Conservation (phyloP, 192 early-diverging fungal genomes). For the Coemansia sp. region DNA sequence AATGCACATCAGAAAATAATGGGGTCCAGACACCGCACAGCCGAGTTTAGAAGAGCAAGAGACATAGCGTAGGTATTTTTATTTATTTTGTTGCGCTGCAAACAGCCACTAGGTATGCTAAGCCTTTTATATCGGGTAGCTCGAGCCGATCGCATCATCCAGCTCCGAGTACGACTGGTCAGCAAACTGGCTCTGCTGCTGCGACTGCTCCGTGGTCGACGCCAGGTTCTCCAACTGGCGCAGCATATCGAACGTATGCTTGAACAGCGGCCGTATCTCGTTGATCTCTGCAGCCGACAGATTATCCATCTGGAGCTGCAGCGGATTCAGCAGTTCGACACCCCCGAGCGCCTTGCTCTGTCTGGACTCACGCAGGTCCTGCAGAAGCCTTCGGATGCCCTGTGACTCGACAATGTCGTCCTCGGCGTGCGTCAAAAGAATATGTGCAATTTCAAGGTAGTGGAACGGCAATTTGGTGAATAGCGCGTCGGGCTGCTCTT, state of each 20-base stretch:
- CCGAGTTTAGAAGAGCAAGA: no score
- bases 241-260: slow-evolving; percentile 69
- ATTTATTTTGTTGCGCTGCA: not conserved
- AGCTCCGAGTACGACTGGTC: slow-evolving; percentile 35
- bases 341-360: slow-evolving; percentile 77
- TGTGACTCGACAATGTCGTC: slow-evolving; percentile 83
- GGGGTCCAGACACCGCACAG: not conserved
- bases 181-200: slow-evolving; percentile 33
- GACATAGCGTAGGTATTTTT: no score
- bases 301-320: slow-evolving; percentile 81
- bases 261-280: slow-evolving; percentile 90
- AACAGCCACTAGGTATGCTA: not conserved
- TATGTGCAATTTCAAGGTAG: slow-evolving; percentile 80
- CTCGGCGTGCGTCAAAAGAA: slow-evolving; percentile 73
- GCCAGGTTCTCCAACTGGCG: slow-evolving; percentile 38
- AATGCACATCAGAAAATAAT: not conserved
- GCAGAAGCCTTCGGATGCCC: slow-evolving; percentile 69
- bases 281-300: slow-evolving; percentile 86
- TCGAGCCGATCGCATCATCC: slow-evolving; percentile 21
- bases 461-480: slow-evolving; percentile 78
- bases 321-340: slow-evolving; percentile 63
- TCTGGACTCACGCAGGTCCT: slow-evolving; percentile 80
- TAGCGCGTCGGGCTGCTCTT: slow-evolving; percentile 60
- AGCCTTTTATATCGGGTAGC: slow-evolving; percentile 4
- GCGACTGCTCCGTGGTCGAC: slow-evolving; percentile 12